Base-by-base conservation (phyloP, 1,284 basidiomycete genomes). In the Fomitopsis pinicola region DNA sequence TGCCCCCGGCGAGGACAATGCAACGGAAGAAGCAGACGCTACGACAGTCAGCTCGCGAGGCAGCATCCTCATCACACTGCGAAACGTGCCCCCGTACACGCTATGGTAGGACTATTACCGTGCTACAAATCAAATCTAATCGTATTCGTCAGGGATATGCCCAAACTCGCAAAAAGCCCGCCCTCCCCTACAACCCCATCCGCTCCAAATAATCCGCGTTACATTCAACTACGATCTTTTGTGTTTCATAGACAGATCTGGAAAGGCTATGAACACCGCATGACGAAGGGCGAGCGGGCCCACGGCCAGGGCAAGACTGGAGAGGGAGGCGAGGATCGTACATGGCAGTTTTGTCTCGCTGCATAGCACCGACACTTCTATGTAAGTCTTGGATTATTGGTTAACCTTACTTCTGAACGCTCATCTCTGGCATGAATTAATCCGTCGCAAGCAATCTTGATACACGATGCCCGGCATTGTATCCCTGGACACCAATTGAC, bases 1-100 rank as follows among this genome's bases (percentile, higher is more conserved):
- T 0, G 71, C 68, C 19, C 66, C 70, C 3, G 67, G 69, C 14
- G 68, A 69, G n/a, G 69, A 73, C n/a, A 66, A 71, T 28, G 68
- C 67, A 17, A 56, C n/a, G n/a, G 59, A 42, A 45, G 61, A 44
- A 8, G 42, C 19, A 5, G 26, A 19, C 6, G 40, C 55, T 28
- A 40, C n/a, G 1, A 30, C 61, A 57, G 59, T 52, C 50, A 57
- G 63, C 26, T 46, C 64, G 30, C 77, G 85, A 64, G 88, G 87
- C 9, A 86, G 91, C 0, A 75, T 98, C n/a, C 82, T 98, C 36
- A 82, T 98, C 57, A 97, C 97, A 0, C 77, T 98, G 42, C 84
- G 96, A 57, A 93, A 97, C 71, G 89, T 91, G 26, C 68, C 84
- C 0, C 97, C 97, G 0, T 99, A 99, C 73, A 94, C 91, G 1